Base-by-base conservation (phyloP, 2,329 filamentous ascomycete genomes). In the Elsinoe batatas region DNA sequence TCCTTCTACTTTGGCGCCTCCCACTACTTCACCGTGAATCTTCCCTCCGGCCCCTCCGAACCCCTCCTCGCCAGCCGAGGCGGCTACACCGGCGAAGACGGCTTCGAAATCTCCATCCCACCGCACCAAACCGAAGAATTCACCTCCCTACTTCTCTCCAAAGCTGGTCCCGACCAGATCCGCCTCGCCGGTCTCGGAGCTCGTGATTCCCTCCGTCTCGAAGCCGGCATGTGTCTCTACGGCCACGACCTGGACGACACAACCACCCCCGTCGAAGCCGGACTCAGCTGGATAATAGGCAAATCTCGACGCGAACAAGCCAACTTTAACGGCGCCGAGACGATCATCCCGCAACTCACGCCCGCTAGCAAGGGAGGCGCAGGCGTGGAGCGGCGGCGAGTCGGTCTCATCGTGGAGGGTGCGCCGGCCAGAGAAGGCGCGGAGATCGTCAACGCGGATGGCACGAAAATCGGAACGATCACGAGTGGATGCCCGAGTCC, bases 201-300 rank as follows among this genome's bases (percentile, higher is more conserved):
- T 2, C 82, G 93, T 61, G 93, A 98, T 71, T 94, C 87, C 59
- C 81, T 98, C 58, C 84, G 93, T 46, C 82, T 98, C 30, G 93
- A 98, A 74, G 93, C 93, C 0, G 93, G 93, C 59, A 95, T 98
- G 91, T 98, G 93, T 71, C 79, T 98, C n/a, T 98, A 98, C 73
- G 93, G 93, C n/a, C 89, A 97, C 73, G 93, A 98, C 70, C 80
- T 98, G 36, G 84, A 94, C 68, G 91, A 95, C 57, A 75, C 75
- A 0, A 85, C 80, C 10, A 87, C 85, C 1, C 84, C 85, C 1
- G 82, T 85, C 3, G 80, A 83, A 66, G 84, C 79, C 1, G 77
- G 75, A 1, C 72, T 88, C 0, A 76, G 76, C 58, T 98, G 93
- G 91, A 81, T 96, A 65, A 84, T 98, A 58, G 84, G 87, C 61